Conservation (phyloP, 2,329 filamentous ascomycete species). For the Cercospora sesami region DNA sequence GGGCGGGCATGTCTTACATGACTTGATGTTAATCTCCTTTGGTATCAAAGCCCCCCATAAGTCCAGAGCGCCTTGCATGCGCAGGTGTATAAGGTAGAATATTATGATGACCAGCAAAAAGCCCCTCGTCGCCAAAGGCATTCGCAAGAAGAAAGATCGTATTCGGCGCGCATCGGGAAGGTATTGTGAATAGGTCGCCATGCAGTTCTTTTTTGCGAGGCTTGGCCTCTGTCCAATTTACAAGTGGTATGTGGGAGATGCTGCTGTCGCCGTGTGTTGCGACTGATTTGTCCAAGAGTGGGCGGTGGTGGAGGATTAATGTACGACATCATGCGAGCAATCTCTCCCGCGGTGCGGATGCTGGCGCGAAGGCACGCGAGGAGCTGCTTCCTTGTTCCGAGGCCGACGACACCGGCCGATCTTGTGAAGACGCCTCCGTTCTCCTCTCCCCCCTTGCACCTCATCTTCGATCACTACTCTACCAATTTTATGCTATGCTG, state of each 20-base stretch:
- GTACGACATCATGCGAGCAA: slow-evolving; percentile 7
- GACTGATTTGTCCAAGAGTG: not conserved
- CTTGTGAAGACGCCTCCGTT: not conserved
- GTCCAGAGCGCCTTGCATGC: slow-evolving; percentile 68
- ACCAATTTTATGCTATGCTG: not conserved
- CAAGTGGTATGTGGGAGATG: not conserved
- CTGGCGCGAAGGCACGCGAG: not conserved
- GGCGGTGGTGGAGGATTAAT: not conserved
- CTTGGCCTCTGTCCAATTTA: not conserved
- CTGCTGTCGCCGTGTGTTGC: not conserved
- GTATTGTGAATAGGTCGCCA: slow-evolving; percentile 15
- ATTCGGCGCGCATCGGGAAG: slow-evolving; percentile 69
- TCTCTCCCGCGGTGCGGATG: not conserved
- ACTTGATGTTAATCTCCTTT: slow-evolving; percentile 67
- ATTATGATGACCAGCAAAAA: slow-evolving; percentile 66
- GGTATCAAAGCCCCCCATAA: slow-evolving; percentile 76
- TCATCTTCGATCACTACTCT: not conserved
- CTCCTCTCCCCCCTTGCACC: not conserved
- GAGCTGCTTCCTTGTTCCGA: slow-evolving; percentile 3
- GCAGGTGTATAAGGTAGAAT: slow-evolving; percentile 69
- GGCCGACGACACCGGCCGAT: not conserved
- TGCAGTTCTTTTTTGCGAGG: not conserved
- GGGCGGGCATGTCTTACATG: slow-evolving; percentile 56
- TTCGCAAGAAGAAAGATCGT: slow-evolving; percentile 75
- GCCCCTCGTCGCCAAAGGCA: slow-evolving; percentile 83